Evolutionary conservation across 2,329 filamentous ascomycete species (phyloP).

Genomic region (Calonectria pseudoturangicola): DNA sequence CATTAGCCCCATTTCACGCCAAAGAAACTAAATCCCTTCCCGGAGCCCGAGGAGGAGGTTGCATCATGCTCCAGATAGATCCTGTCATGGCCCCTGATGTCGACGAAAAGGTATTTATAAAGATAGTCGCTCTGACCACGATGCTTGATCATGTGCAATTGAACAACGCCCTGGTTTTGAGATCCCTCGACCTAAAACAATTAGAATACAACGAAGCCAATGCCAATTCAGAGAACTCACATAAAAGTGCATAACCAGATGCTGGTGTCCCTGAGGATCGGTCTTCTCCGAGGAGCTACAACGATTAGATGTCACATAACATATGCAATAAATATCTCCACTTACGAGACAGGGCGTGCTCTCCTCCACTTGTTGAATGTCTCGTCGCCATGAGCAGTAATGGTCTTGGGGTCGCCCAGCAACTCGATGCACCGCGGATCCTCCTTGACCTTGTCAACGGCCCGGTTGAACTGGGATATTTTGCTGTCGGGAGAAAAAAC

Average conservation of each 20-base stretch:
- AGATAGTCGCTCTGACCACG: constrained; percentile 80
- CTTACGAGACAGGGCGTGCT: constrained; percentile 76
- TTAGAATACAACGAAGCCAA: constrained; percentile 26
- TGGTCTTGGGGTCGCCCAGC: constrained; percentile 84
- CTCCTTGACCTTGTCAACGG: constrained; percentile 85
- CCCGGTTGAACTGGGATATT: constrained; percentile 90
- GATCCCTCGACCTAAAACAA: constrained; percentile 82
- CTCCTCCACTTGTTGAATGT: constrained; percentile 88
- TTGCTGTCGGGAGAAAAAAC: constrained; percentile 91
- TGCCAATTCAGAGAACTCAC: constrained; percentile 65
- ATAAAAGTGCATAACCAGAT: constrained; percentile 90
- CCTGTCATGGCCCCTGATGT: constrained; percentile 82
- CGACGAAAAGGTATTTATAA: constrained; percentile 87
- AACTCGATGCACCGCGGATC: constrained; percentile 83
- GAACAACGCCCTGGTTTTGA: constrained; percentile 81
- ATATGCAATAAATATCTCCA: background rate
- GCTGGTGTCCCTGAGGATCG: constrained; percentile 85
- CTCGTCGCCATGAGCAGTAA: constrained; percentile 87
- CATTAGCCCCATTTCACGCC: constrained; percentile 74
- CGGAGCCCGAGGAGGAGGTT: constrained; percentile 57
- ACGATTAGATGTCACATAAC: constrained; percentile 51
- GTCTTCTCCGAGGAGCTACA: constrained; percentile 78
- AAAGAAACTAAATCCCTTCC: constrained; percentile 73
- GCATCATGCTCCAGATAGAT: constrained; percentile 80
- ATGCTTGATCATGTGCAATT: constrained; percentile 84